Evolutionary conservation across 2,329 filamentous ascomycete genomes (phyloP).

Genomic region (Aschersonia sp.): DNA sequence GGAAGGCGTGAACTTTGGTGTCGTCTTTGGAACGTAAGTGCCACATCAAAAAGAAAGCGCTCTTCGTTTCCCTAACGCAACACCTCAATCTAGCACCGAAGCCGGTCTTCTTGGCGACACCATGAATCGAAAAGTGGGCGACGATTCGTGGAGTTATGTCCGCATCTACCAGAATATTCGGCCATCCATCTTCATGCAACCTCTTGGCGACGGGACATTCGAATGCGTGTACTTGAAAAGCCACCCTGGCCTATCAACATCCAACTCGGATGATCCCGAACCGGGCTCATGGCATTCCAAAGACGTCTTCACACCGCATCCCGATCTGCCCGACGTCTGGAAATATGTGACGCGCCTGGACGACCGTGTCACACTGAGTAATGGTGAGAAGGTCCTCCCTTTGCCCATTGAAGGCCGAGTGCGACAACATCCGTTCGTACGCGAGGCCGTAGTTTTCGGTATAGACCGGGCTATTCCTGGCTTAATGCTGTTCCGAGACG

Average conservation of each 20-base stretch:
- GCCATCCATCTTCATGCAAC: not conserved
- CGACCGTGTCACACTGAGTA: slow-evolving; percentile 28
- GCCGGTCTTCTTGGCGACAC: not conserved
- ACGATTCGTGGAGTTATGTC: not conserved
- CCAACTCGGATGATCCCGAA: slow-evolving; percentile 22
- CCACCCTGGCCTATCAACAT: not conserved
- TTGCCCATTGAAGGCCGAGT: slow-evolving; percentile 36
- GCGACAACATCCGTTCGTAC: slow-evolving; percentile 33
- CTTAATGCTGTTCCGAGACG: not conserved
- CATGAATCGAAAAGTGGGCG: not conserved
- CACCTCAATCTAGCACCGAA: not conserved
- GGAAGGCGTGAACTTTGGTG: not conserved
- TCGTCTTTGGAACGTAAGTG: not conserved
- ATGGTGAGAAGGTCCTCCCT: slow-evolving; percentile 33
- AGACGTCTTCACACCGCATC: slow-evolving; percentile 28
- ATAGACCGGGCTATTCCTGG: slow-evolving; percentile 36
- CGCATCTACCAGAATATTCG: not conserved
- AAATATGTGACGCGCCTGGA: slow-evolving; percentile 30
- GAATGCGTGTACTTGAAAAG: not conserved
- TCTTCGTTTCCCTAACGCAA: not conserved
- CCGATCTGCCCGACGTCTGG: slow-evolving; percentile 24
- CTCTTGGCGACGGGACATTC: not conserved
- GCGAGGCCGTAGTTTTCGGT: slow-evolving; percentile 44
- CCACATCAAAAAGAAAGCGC: too few relatives aligned
- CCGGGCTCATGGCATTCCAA: slow-evolving; percentile 28